Evolutionary conservation across 306 rosid genomes (phyloP).

Genomic region (Nissolia schottii): DNA sequence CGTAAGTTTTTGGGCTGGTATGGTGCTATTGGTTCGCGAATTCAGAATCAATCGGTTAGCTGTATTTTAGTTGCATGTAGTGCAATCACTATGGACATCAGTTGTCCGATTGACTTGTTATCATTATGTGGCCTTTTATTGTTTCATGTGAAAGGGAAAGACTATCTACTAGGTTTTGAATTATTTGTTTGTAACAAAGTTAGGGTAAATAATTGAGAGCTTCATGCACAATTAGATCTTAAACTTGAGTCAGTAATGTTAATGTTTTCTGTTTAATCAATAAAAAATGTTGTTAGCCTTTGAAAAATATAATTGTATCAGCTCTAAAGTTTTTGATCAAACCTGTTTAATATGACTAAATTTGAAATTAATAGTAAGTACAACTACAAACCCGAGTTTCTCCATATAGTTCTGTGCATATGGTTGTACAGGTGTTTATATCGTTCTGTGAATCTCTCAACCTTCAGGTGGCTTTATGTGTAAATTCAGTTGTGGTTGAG

Average conservation of each 20-base stretch:
- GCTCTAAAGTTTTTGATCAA: neutral
- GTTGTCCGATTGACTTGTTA: neutral
- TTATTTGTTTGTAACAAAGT: neutral
- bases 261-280: neutral
- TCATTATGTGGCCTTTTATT: neutral
- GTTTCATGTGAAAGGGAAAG: neutral
- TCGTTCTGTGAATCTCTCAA: neutral
- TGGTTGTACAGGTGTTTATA: neutral
- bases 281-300: neutral
- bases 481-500: neutral
- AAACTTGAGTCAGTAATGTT: neutral
- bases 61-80: neutral
- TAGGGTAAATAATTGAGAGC: neutral
- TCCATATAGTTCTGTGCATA: neutral
- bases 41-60: neutral
- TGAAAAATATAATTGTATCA: neutral
- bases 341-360: neutral
- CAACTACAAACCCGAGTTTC: neutral
- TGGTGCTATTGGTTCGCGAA: neutral
- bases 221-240: neutral
- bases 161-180: neutral
- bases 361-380: neutral
- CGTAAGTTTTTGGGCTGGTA: neutral
- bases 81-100: neutral
- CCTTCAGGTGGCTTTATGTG: neutral